These are phyloP conservation scores for Porcisia hertigi DNA, from an alignment of 208 protist species.

Conservation along the genomic window DNA sequence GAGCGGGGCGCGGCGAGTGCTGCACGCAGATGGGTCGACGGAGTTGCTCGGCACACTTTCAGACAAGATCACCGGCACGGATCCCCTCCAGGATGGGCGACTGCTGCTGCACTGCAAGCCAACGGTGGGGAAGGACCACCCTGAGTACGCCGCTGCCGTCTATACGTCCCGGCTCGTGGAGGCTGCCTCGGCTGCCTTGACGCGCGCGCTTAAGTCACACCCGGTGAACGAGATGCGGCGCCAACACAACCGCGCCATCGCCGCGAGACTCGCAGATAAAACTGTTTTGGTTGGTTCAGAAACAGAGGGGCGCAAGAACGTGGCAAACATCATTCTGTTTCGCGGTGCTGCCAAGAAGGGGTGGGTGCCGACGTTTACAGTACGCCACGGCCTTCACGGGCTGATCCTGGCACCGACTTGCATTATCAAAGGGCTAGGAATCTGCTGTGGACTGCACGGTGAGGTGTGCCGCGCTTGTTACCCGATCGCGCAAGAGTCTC, in stretches of 20 bases:
- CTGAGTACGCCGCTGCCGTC: constrained; percentile 45
- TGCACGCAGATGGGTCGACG: constrained; percentile 4
- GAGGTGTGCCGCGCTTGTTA: constrained; percentile 21
- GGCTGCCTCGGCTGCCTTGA: constrained; percentile 53
- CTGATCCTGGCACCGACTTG: constrained; percentile 69
- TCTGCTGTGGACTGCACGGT: constrained; percentile 53
- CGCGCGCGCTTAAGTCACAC: constrained; percentile 37
- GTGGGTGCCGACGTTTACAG: constrained; percentile 61
- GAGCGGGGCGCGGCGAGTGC: constrained; percentile 33
- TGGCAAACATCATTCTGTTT: constrained; percentile 67
- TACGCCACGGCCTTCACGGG: constrained; percentile 59
- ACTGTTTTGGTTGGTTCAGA: not conserved
- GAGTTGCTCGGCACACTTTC: constrained; percentile 41
- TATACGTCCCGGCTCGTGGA: constrained; percentile 74
- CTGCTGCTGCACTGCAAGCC: constrained; percentile 50
- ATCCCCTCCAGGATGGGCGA: constrained; percentile 57
- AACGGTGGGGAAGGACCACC: constrained; percentile 41
- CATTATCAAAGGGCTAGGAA: constrained; percentile 69
- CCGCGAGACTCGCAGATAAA: not conserved
- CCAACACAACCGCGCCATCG: constrained; percentile 27
- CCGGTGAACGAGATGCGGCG: constrained; percentile 54
- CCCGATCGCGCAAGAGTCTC: constrained; percentile 14
- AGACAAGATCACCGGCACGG: constrained; percentile 68
- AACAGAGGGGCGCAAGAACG: constrained; percentile 28
- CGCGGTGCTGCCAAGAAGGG: constrained; percentile 69